A percentile compares a stretch with the other conserved stretches of the same genome.
phyloP scores from a whole-genome alignment of 1,284 basidiomycete species.

The Naganishia sp. region DNA sequence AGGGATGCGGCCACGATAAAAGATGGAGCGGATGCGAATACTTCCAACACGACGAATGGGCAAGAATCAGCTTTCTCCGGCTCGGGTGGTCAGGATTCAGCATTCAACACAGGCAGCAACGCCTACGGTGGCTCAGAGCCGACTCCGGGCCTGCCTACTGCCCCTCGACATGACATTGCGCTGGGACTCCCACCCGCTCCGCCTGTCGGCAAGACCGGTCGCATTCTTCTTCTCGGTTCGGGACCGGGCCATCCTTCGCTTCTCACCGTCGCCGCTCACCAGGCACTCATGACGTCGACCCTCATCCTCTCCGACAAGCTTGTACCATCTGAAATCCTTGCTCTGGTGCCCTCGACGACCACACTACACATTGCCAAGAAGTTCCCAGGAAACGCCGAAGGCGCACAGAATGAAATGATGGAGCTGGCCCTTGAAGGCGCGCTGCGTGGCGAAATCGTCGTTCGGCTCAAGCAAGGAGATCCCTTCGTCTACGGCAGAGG shows the following conservation, averaged over 20 bases:
- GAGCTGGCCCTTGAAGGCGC: constrained; percentile 81
- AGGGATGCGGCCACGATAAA: constrained; percentile 5
- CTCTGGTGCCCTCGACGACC: constrained; percentile 71
- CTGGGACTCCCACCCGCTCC: constrained; percentile 33
- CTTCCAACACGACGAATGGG: constrained; percentile 33
- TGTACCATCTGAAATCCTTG: constrained; percentile 86
- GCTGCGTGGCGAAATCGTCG: constrained; percentile 75
- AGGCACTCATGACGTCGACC: constrained; percentile 73
- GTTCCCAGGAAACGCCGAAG: constrained; percentile 95
- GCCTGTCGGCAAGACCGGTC: constrained; percentile 56
- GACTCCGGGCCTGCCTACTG: constrained; percentile 8
- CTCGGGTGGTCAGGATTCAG: neutral
- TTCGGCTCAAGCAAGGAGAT: constrained; percentile 96
- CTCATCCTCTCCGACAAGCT: constrained; percentile 94
- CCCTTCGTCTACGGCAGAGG: constrained; percentile 92
- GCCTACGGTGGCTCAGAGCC: constrained; percentile 19
- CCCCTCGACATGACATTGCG: constrained; percentile 38
- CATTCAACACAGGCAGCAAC: neutral
- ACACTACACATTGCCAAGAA: constrained; percentile 81
- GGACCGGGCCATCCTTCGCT: constrained; percentile 93
- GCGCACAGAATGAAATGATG: constrained; percentile 93
- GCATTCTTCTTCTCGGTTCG: constrained; percentile 86
- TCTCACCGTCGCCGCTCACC: constrained; percentile 82
- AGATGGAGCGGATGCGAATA: constrained; percentile 33
- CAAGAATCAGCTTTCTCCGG: neutral